Conservation (phyloP, 1,284 basidiomycete species). For the Pseudozyma pruni region DNA sequence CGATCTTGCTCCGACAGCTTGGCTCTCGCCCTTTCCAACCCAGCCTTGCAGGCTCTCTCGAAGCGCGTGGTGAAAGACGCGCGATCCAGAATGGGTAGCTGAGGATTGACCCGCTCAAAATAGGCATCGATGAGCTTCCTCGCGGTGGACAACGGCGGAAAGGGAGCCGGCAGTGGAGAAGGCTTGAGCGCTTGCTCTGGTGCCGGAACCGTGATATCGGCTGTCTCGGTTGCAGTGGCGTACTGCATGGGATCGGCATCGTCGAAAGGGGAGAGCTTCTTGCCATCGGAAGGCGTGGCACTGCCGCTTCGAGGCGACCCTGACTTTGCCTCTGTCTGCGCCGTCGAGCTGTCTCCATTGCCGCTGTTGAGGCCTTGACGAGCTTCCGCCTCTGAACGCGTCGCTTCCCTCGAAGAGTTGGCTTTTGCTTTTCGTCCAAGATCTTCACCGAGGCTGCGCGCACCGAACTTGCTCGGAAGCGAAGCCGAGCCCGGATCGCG, state of each 20-base stretch:
- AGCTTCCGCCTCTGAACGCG: neutral
- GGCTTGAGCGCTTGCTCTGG: slow-evolving; percentile 46
- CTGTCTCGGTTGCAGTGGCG: slow-evolving; percentile 44
- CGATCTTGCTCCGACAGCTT: slow-evolving; percentile 22
- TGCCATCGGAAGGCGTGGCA: slow-evolving; percentile 35
- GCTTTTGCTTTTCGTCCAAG: slow-evolving; percentile 18
- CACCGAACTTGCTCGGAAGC: slow-evolving; percentile 7
- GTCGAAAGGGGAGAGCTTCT: slow-evolving; percentile 46
- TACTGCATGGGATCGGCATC: slow-evolving; percentile 51
- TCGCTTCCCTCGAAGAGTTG: slow-evolving; percentile 5
- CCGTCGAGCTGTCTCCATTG: neutral
- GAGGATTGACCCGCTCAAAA: slow-evolving; percentile 49
- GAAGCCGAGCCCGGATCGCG: slow-evolving; percentile 35
- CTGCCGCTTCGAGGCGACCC: slow-evolving; percentile 30
- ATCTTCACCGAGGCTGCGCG: slow-evolving; percentile 31
- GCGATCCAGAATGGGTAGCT: slow-evolving; percentile 43
- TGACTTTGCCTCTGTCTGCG: slow-evolving; percentile 7
- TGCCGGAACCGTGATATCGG: slow-evolving; percentile 46
- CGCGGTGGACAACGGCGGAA: slow-evolving; percentile 41
- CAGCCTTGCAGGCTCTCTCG: slow-evolving; percentile 33
- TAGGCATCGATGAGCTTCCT: slow-evolving; percentile 50
- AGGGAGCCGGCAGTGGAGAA: slow-evolving; percentile 41
- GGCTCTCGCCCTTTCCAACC: slow-evolving; percentile 27
- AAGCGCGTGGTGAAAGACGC: slow-evolving; percentile 40
- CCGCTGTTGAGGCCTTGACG: slow-evolving; percentile 3